phyloP scores from a whole-genome alignment of 352 stramenopile genomes.

The Blastocystis sp. region DNA sequence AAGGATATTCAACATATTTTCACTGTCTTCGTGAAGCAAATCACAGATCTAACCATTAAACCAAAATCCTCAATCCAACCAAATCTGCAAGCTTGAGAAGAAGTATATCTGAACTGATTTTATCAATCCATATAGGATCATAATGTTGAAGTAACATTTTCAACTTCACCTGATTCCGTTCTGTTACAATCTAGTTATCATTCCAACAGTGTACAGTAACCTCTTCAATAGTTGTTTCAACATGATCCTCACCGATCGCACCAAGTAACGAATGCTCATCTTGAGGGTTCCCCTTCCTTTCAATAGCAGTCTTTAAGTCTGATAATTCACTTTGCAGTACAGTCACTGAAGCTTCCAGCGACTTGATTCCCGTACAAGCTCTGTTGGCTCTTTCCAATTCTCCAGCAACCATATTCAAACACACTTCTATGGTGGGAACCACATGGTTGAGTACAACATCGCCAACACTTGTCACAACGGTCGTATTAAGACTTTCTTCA shows the following conservation, averaged over 20 bases:
- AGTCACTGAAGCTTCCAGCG: background rate
- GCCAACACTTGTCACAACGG: background rate
- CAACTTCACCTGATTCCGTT: background rate
- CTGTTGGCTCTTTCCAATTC: background rate
- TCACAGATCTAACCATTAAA: constrained; percentile 32
- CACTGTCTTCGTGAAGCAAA: background rate
- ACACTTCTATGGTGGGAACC: background rate
- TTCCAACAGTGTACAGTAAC: background rate
- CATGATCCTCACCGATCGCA: background rate
- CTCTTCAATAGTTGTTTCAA: background rate
- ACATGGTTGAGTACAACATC: background rate
- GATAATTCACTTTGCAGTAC: background rate
- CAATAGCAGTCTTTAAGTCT: background rate
- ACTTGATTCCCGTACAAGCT: background rate
- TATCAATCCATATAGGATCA: background rate
- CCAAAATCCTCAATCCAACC: background rate
- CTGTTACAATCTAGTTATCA: constrained; percentile 1
- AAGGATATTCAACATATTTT: background rate
- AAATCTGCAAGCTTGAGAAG: constrained; percentile 4
- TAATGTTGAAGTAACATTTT: background rate
- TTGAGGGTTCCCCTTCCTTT: background rate
- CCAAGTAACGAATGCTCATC: background rate
- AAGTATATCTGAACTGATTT: background rate
- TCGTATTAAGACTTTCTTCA: background rate
- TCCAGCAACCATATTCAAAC: background rate